Conservation (phyloP, 352 stramenopile species). For the Pythium chondricola region DNA sequence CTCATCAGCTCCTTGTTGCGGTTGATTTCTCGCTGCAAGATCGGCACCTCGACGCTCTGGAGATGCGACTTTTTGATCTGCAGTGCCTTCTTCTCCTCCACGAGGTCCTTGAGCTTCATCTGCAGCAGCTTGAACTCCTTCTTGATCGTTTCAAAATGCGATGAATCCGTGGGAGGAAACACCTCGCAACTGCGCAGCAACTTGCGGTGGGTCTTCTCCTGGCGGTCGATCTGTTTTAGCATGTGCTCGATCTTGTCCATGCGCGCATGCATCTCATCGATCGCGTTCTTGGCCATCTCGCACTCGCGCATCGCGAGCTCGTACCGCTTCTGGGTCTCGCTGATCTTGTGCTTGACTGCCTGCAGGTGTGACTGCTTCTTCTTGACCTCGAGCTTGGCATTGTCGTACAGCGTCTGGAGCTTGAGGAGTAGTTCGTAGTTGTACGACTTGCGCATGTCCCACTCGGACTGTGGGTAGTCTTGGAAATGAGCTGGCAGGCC, state of each 20-base stretch:
- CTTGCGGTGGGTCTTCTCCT: conserved; percentile 69
- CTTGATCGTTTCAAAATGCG: conserved; percentile 57
- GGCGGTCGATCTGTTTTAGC: conserved; percentile 51
- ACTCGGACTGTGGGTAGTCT: conserved; percentile 75
- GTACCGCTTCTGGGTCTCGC: conserved; percentile 53
- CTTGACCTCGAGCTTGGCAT: conserved; percentile 44
- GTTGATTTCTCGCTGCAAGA: conserved; percentile 38
- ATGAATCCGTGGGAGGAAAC: conserved; percentile 47
- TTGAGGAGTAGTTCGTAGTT: conserved; percentile 75
- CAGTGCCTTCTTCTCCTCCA: conserved; percentile 63
- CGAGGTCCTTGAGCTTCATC: conserved; percentile 64
- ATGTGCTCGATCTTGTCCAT: conserved; percentile 64
- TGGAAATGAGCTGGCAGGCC: conserved; percentile 64
- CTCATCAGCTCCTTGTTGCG: conserved; percentile 62
- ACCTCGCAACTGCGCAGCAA: conserved; percentile 57
- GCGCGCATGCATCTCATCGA: conserved; percentile 66
- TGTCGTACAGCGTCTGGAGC: conserved; percentile 69
- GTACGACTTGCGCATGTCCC: conserved; percentile 71
- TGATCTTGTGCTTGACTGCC: conserved; percentile 52
- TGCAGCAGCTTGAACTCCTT: conserved; percentile 66
- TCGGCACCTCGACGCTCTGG: conserved; percentile 45
- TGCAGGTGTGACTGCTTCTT: conserved; percentile 61
- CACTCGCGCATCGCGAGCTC: conserved; percentile 65
- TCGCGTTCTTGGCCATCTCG: conserved; percentile 68
- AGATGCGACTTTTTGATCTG: conserved; percentile 56